phyloP scores from a whole-genome alignment of 2,329 filamentous ascomycete species.

The Sporothrix mexicana region DNA sequence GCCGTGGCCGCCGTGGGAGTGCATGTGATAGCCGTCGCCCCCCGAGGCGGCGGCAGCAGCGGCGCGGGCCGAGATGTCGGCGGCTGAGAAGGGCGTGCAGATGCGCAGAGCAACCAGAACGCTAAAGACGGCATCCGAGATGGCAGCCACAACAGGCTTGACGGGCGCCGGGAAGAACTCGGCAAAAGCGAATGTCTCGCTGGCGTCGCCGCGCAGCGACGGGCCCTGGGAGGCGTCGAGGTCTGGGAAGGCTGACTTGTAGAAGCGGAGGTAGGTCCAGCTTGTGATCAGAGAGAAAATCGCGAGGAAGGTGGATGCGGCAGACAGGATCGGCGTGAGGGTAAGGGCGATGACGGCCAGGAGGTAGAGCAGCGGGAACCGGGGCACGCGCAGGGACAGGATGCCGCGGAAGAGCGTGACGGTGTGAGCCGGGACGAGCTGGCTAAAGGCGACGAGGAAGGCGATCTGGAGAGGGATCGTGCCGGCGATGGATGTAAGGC shows the following conservation, averaged over 20 bases:
- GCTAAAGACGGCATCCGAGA: constrained; percentile 77
- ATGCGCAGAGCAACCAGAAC: constrained; percentile 75
- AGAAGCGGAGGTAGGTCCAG: constrained; percentile 97
- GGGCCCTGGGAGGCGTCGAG: constrained; percentile 65
- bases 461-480: constrained; percentile 88
- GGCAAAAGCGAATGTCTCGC: constrained; percentile 93
- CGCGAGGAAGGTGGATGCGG: constrained; percentile 79
- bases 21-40: constrained; percentile 65
- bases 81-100: constrained; percentile 83
- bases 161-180: constrained; percentile 90
- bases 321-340: constrained; percentile 63
- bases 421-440: constrained; percentile 95
- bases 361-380: constrained; percentile 75
- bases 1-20: constrained; percentile 51
- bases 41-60: constrained; percentile 69
- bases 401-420: constrained; percentile 90
- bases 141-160: constrained; percentile 75
- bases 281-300: constrained; percentile 82
- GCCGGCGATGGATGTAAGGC: constrained; percentile 81
- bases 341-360: constrained; percentile 70
- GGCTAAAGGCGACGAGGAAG: constrained; percentile 96
- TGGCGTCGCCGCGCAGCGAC: constrained; percentile 83
- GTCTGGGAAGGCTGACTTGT: constrained; percentile 76
- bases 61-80: constrained; percentile 66
- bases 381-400: constrained; percentile 82